Conservation (phyloP, 225 moss, liverwort and hornwort genomes). For the Antitrichia curtipendula region DNA sequence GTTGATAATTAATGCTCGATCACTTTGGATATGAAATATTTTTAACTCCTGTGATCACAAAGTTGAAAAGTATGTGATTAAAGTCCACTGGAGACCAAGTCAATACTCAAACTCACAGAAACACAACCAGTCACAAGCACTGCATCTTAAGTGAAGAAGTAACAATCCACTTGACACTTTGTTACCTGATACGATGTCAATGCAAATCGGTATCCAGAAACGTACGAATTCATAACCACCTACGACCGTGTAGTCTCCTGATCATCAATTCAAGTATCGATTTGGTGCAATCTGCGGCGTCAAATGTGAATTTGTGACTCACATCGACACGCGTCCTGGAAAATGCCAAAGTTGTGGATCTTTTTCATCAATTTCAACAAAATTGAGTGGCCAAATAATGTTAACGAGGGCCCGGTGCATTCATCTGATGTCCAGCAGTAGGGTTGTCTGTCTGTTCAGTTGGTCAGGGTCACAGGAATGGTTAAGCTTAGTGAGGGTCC, state of each 20-base stretch:
- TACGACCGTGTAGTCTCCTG: too few species aligned
- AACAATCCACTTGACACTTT: not conserved
- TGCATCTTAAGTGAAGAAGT: not conserved
- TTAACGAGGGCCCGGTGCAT: not conserved
- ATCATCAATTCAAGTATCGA: not conserved
- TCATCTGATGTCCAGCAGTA: not conserved
- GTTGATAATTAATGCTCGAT: not conserved
- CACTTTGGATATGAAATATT: not conserved
- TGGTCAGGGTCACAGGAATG: too few species aligned
- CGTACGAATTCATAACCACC: not conserved
- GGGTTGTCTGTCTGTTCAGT: not conserved
- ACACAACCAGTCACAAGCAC: not conserved
- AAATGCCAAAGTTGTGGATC: not conserved
- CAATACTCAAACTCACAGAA: too few species aligned
- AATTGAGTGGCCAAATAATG: too few species aligned
- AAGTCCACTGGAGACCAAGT: not conserved
- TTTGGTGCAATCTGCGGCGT: not conserved
- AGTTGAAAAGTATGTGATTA: not conserved
- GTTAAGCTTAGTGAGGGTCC: not conserved
- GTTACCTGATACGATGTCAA: not conserved
- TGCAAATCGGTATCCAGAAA: not conserved
- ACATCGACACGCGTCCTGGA: not conserved
- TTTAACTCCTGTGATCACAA: not conserved
- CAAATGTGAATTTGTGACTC: not conserved
- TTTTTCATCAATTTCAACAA: not conserved